phyloP scores from a whole-genome alignment of 176 grass and related monocot species.

The Tillandsia leiboldiana region DNA sequence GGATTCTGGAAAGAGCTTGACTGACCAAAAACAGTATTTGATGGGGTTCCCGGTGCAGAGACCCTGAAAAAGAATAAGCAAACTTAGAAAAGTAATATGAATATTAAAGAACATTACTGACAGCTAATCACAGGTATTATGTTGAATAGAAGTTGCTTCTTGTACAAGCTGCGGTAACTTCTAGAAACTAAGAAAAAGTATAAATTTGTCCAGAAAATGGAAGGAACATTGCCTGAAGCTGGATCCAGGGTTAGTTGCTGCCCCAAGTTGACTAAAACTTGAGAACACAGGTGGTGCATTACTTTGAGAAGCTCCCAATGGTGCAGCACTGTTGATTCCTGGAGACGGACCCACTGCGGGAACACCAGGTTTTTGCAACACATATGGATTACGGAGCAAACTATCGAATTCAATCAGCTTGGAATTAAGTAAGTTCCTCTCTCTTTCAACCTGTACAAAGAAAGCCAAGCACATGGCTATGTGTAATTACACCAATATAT shows the following conservation, averaged over 20 bases:
- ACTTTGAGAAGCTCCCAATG: constrained; percentile 41
- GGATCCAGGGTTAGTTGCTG: constrained; percentile 34
- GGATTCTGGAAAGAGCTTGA: constrained; percentile 18
- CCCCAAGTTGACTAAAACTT: constrained; percentile 82
- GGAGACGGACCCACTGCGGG: constrained; percentile 21
- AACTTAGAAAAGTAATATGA: constrained; percentile 14
- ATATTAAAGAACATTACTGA: constrained; percentile 2
- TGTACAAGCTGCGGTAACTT: neutral
- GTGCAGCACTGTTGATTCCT: constrained; percentile 32
- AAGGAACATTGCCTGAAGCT: constrained; percentile 26
- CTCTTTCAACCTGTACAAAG: constrained; percentile 58
- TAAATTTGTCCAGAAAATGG: constrained; percentile 5
- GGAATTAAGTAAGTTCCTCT: constrained; percentile 66
- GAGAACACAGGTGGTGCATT: constrained; percentile 47
- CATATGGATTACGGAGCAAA: constrained; percentile 43
- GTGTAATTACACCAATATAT: neutral
- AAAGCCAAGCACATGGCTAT: constrained; percentile 14
- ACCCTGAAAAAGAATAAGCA: constrained; percentile 29
- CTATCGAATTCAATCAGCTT: constrained; percentile 81
- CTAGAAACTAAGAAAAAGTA: constrained; percentile 5
- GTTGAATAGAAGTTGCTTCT: neutral
- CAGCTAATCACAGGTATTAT: neutral
- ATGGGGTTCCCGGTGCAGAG: constrained; percentile 21
- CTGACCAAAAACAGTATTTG: constrained; percentile 28
- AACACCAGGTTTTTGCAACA: constrained; percentile 33